phyloP scores from a whole-genome alignment of 1,284 basidiomycete species.

The Volvariella volvacea region DNA sequence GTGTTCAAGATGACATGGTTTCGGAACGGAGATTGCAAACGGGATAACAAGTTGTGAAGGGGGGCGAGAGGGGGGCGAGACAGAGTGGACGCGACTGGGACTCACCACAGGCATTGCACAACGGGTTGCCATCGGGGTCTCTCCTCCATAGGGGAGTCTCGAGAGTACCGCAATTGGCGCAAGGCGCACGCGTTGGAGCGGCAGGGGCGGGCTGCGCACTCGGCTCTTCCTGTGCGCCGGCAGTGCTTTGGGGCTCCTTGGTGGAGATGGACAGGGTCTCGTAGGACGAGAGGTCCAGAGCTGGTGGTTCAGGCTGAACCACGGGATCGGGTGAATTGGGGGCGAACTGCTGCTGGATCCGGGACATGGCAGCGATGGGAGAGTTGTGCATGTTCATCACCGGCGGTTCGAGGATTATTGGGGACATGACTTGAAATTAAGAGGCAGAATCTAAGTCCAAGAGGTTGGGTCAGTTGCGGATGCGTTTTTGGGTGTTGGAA shows the following conservation, averaged over 20 bases:
- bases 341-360: conserved; percentile 30
- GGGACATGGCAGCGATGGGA: conserved; percentile 28
- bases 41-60: conserved; percentile 16
- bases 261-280: neutral
- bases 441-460: conserved; percentile 8
- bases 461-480: neutral
- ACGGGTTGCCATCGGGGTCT: conserved; percentile 70
- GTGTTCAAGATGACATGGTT: conserved; percentile 2
- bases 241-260: neutral
- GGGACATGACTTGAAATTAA: conserved; percentile 20
- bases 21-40: conserved; percentile 22
- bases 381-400: conserved; percentile 36
- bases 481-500: conserved; percentile 2
- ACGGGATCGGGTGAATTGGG: conserved; percentile 7
- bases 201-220: conserved; percentile 15
- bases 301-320: neutral
- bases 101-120: conserved; percentile 88
- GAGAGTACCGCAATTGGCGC: conserved; percentile 66
- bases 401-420: conserved; percentile 38
- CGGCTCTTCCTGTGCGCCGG: conserved; percentile 13
- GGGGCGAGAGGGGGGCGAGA: conserved; percentile 21
- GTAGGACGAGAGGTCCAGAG: neutral
- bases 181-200: conserved; percentile 33
- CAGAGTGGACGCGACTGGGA: conserved; percentile 16
- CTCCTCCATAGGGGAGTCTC: conserved; percentile 80